Percentiles rank a stretch among this genome's conserved stretches.
phyloP scores from a whole-genome alignment of 2,329 filamentous ascomycete genomes.

The Penicillium frequentans region DNA sequence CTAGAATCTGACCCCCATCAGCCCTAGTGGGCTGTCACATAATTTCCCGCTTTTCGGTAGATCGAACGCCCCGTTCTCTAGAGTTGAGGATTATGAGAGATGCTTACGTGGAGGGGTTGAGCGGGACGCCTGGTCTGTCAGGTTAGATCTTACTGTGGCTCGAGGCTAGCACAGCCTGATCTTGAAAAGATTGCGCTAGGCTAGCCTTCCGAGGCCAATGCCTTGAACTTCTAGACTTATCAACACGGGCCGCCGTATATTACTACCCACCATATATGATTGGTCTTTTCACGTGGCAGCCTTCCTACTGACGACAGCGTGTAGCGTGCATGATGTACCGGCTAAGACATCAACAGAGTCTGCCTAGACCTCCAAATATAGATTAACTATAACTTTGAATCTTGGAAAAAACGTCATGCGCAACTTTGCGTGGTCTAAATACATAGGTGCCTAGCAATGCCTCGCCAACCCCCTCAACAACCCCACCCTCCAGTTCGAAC shows the following conservation, averaged over 20 bases:
- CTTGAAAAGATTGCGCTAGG: not conserved
- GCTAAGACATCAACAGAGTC: not conserved
- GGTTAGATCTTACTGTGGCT: not conserved
- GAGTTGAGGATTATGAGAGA: not conserved
- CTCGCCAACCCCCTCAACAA: not conserved
- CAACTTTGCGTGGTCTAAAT: not conserved
- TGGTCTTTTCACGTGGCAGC: not conserved
- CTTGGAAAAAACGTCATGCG: not conserved
- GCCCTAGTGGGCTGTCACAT: conserved; percentile 10
- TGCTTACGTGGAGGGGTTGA: not conserved
- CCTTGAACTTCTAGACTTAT: not conserved
- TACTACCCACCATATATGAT: not conserved
- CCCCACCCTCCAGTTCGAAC: not conserved
- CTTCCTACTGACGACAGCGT: not conserved
- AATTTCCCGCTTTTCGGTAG: not conserved
- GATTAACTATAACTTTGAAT: not conserved
- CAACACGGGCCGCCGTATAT: not conserved
- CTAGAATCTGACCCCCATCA: conserved; percentile 12
- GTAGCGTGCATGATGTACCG: not conserved
- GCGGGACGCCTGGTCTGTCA: not conserved
- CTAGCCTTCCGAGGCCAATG: not conserved
- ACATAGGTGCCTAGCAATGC: conserved; percentile 2
- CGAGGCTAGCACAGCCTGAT: not conserved
- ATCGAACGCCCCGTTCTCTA: not conserved
- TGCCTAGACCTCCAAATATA: not conserved